Evolutionary conservation across 2,329 filamentous ascomycete species (phyloP).

Genomic region (Xylariaceae sp.): DNA sequence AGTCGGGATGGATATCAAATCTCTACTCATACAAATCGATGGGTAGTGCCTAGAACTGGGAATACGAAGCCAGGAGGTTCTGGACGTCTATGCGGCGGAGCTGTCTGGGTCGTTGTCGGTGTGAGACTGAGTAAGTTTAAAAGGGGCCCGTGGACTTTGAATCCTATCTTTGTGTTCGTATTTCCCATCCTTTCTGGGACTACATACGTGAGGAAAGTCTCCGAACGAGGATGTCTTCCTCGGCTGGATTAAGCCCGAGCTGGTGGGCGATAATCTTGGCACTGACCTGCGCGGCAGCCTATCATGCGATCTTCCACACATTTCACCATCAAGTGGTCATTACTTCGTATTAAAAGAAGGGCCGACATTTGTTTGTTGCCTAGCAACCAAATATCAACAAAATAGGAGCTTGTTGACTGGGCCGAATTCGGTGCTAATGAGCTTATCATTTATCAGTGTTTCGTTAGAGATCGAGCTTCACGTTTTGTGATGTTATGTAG

Average conservation of each 20-base stretch:
- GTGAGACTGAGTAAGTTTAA: no score
- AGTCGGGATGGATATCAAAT: neutral
- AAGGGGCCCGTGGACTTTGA: no score
- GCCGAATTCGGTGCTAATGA: neutral
- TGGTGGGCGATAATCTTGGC: conserved; percentile 10
- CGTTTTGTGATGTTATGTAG: neutral
- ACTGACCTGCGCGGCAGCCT: neutral
- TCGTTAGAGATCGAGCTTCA: neutral
- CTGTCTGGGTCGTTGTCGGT: no score
- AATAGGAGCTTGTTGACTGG: neutral
- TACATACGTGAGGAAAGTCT: neutral
- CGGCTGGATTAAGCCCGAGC: conserved; percentile 15
- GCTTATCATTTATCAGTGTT: neutral
- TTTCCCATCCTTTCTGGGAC: neutral
- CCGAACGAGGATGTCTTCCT: neutral
- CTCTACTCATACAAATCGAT: no score
- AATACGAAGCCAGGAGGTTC: no score
- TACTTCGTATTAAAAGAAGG: neutral
- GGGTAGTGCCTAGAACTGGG: no score
- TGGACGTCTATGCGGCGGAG: no score
- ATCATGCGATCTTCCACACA: neutral
- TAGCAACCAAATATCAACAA: neutral
- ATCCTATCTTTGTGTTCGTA: no score
- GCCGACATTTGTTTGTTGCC: neutral
- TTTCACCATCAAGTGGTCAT: neutral